Percentiles rank a stretch among this genome's conserved stretches.
These are phyloP conservation scores for Cladophialophora psammophila DNA, from an alignment of 2,329 filamentous ascomycete genomes.

Conservation along the genomic window DNA sequence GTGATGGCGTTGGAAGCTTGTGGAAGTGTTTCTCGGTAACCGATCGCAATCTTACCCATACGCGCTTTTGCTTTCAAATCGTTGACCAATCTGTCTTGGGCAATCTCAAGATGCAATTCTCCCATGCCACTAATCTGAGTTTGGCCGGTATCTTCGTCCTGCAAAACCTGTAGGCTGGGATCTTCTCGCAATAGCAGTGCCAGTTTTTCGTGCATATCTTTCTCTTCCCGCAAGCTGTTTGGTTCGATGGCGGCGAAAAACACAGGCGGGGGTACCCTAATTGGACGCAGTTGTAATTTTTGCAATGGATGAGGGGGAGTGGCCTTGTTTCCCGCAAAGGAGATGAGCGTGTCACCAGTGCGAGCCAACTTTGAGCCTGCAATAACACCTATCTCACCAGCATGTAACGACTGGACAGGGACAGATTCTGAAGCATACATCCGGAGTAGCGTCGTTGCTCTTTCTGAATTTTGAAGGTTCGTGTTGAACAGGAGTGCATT, in stretches of 20 bases:
- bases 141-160: conserved; percentile 89
- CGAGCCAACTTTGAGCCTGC: conserved; percentile 88
- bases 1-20: conserved; percentile 63
- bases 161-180: conserved; percentile 83
- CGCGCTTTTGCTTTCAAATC: conserved; percentile 85
- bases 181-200: conserved; percentile 86
- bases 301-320: conserved; percentile 73
- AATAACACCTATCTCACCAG: conserved; percentile 93
- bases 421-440: conserved; percentile 90
- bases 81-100: conserved; percentile 82
- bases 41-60: conserved; percentile 92
- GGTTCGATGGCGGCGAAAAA: conserved; percentile 96
- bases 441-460: conserved; percentile 80
- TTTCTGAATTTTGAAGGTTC: conserved; percentile 78
- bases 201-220: conserved; percentile 77
- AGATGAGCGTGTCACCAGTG: conserved; percentile 89
- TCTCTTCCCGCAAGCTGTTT: conserved; percentile 77
- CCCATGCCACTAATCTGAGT: conserved; percentile 97
- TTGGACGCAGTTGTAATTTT: conserved; percentile 82
- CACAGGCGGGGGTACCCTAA: conserved; percentile 88
- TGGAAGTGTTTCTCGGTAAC: conserved; percentile 85
- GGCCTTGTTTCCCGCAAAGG: conserved; percentile 70
- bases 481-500: conserved; percentile 86
- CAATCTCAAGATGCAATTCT: conserved; percentile 92
- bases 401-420: conserved; percentile 78